Conservation (phyloP, 2,329 filamentous ascomycete species). For the Plenodomus tracheiphilus region DNA sequence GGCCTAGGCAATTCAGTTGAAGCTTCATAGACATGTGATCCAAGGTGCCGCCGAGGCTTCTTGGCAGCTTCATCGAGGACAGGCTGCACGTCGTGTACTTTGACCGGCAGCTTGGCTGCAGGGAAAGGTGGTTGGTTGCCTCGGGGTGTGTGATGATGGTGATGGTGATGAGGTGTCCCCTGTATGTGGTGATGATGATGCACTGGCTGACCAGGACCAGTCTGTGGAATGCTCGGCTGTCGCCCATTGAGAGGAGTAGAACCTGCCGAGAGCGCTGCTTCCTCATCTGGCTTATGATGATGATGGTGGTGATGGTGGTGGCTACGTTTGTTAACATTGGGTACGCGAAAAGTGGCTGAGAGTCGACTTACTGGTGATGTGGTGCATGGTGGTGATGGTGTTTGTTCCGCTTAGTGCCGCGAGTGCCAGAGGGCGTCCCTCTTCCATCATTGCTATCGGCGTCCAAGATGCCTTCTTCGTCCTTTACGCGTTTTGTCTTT, state of each 20-base stretch:
- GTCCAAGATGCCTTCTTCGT: constrained; percentile 70
- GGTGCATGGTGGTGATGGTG: constrained; percentile 61
- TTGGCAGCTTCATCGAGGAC: constrained; percentile 73
- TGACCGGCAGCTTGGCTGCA: constrained; percentile 63
- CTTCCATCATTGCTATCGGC: constrained; percentile 68
- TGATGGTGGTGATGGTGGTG: constrained; percentile 63
- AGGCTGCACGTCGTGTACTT: constrained; percentile 57
- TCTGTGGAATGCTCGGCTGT: constrained; percentile 35
- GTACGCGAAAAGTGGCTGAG: neutral
- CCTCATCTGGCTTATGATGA: constrained; percentile 58
- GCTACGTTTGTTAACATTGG: constrained; percentile 39
- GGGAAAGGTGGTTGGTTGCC: constrained; percentile 26
- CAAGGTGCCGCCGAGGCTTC: constrained; percentile 76
- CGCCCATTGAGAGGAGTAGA: constrained; percentile 26
- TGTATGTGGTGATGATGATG: constrained; percentile 48
- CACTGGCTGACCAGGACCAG: constrained; percentile 29
- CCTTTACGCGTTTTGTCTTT: constrained; percentile 66
- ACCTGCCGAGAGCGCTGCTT: constrained; percentile 38
- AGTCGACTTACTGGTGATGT: constrained; percentile 54
- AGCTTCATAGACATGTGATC: constrained; percentile 79
- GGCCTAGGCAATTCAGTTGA: constrained; percentile 56
- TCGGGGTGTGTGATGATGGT: constrained; percentile 35
- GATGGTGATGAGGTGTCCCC: constrained; percentile 40
- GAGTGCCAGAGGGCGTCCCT: constrained; percentile 63
- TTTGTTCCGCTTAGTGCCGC: constrained; percentile 67